These are phyloP conservation scores for Rutstroemia sp. DNA, from an alignment of 2,329 filamentous ascomycete genomes.

Conservation along the genomic window DNA sequence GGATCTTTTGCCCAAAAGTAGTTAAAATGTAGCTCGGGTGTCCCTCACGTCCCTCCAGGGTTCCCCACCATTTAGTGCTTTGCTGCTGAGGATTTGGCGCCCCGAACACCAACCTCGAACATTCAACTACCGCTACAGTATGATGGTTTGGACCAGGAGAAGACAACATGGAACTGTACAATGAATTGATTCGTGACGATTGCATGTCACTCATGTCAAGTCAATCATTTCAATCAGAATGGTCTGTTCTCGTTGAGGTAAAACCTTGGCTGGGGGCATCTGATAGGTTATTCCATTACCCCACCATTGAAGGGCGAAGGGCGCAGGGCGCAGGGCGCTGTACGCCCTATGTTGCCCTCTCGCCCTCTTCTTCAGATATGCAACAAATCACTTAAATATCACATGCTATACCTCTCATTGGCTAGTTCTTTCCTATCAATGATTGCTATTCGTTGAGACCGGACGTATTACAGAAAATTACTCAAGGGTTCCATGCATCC, in stretches of 20 bases:
- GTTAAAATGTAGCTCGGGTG: constrained; percentile 10
- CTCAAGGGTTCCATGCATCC: constrained; percentile 43
- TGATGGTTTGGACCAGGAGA: too few relatives aligned
- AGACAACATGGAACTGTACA: too few relatives aligned
- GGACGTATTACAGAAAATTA: constrained; percentile 13
- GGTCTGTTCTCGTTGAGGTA: too few relatives aligned
- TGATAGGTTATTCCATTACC: too few relatives aligned
- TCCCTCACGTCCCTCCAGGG: too few relatives aligned
- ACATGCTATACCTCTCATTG: neutral
- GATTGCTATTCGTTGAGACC: neutral
- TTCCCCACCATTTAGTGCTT: constrained; percentile 1
- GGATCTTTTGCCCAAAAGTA: constrained; percentile 15
- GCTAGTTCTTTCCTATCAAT: neutral
- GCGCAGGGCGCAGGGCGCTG: too few relatives aligned
- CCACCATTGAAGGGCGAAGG: too few relatives aligned
- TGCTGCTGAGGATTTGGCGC: neutral
- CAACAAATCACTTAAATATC: constrained; percentile 1
- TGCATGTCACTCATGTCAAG: too few relatives aligned
- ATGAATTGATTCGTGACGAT: too few relatives aligned
- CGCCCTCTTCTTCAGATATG: neutral
- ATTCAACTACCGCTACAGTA: too few relatives aligned
- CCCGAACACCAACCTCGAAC: neutral
- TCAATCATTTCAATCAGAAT: too few relatives aligned
- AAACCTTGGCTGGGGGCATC: too few relatives aligned
- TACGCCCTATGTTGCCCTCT: neutral